These are phyloP conservation scores for Abrus precatorius DNA, from an alignment of 306 rosid genomes.

Conservation along the genomic window DNA sequence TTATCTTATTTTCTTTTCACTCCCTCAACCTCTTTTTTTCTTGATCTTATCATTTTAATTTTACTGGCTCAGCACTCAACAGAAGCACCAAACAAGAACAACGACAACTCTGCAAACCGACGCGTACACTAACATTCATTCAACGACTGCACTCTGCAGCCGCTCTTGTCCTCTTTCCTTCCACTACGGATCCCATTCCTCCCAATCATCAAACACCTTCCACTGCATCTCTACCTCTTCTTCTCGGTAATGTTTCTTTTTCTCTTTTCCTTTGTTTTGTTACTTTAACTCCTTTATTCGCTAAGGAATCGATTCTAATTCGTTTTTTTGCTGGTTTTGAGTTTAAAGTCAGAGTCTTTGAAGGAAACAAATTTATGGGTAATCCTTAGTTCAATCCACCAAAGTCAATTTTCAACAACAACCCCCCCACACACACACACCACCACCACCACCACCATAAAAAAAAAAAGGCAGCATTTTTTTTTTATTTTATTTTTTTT, in stretches of 20 bases:
- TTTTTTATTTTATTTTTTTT: neutral
- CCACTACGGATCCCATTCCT: constrained; percentile 8
- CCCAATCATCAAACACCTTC: neutral
- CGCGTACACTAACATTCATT: constrained; percentile 44
- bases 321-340: neutral
- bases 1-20: no score
- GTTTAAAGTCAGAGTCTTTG: constrained; percentile 35
- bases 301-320: constrained; percentile 33
- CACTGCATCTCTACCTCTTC: constrained; percentile 9
- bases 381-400: neutral
- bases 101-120: constrained; percentile 35
- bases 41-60: neutral
- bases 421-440: no score
- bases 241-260: constrained; percentile 28
- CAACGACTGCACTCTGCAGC: constrained; percentile 42
- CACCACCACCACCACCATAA: neutral
- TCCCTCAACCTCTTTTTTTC: neutral
- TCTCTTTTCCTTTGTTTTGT: neutral
- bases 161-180: neutral
- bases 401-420: neutral
- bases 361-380: constrained; percentile 5
- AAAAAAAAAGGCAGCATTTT: constrained; percentile 27
- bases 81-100: constrained; percentile 25
- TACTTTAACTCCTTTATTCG: neutral
- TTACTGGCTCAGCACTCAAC: neutral